A percentile compares a stretch with the other conserved stretches of the same genome.
These are phyloP conservation scores for Neurospora tetraspora DNA, from an alignment of 495 filamentous ascomycete genomes.

Conservation along the genomic window DNA sequence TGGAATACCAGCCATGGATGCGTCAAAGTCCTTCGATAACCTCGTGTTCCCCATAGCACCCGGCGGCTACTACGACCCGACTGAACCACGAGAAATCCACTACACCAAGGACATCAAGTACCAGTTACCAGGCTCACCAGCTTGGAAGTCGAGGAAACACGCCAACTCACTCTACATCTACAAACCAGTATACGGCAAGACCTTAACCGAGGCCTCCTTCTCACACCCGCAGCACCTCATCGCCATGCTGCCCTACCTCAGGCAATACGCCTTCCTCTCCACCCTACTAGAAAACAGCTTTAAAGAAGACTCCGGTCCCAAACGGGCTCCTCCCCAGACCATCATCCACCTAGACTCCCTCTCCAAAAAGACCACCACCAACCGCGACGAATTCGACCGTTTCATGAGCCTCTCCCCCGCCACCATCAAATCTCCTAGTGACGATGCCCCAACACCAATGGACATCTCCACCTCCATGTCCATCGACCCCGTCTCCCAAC, in stretches of 20 bases:
- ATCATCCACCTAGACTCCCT: neutral
- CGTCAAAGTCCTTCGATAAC: conserved; percentile 53
- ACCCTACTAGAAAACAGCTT: conserved; percentile 56
- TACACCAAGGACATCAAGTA: conserved; percentile 24
- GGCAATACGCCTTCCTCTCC: conserved; percentile 65
- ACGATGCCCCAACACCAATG: neutral
- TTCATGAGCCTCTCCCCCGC: conserved; percentile 19
- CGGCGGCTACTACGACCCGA: conserved; percentile 25
- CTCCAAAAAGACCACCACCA: conserved; percentile 11
- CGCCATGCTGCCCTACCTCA: conserved; percentile 60
- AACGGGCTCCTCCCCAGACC: neutral
- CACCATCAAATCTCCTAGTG: neutral
- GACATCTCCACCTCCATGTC: neutral
- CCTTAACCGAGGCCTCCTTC: conserved; percentile 66
- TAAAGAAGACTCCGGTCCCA: conserved; percentile 7
- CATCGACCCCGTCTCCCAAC: neutral
- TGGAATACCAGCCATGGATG: conserved; percentile 39
- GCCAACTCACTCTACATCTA: conserved; percentile 60
- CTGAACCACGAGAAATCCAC: conserved; percentile 28
- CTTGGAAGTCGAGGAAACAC: conserved; percentile 43
- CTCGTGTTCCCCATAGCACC: conserved; percentile 48
- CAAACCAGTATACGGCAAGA: conserved; percentile 57
- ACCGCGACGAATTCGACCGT: conserved; percentile 20
- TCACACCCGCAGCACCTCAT: conserved; percentile 79
- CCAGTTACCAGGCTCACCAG: conserved; percentile 27